These are phyloP conservation scores for Cymbidium sinense DNA, from an alignment of 106 monocot genomes.

Conservation along the genomic window DNA sequence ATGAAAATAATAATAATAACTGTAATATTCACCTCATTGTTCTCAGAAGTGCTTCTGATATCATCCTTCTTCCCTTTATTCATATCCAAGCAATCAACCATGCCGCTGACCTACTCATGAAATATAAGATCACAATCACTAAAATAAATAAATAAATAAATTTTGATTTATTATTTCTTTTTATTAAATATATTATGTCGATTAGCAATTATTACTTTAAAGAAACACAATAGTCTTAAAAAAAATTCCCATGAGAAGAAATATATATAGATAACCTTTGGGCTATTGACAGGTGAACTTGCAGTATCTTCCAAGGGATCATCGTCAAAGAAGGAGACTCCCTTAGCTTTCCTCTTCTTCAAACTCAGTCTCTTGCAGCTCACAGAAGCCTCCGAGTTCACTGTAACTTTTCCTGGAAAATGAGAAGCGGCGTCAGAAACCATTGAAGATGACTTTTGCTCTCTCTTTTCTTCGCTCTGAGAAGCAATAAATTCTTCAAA, in stretches of 20 bases:
- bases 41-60: background rate
- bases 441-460: conserved; percentile 13
- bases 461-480: background rate
- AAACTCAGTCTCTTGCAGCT: conserved; percentile 20
- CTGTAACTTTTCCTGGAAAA: conserved; percentile 4
- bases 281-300: conserved; percentile 29
- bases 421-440: conserved; percentile 34
- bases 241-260: no score
- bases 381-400: background rate
- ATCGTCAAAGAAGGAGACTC: conserved; percentile 5
- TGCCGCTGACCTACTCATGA: conserved; percentile 17
- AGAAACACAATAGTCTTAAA: background rate
- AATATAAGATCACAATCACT: background rate
- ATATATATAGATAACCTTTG: background rate
- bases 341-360: conserved; percentile 17
- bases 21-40: background rate
- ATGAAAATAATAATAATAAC: background rate
- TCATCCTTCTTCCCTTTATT: conserved; percentile 15
- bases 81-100: conserved; percentile 4
- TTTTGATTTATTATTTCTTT: no score
- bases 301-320: conserved; percentile 45
- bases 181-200: no score
- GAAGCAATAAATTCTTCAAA: conserved; percentile 20
- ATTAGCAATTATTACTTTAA: background rate
- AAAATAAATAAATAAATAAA: no score